phyloP scores from a whole-genome alignment of 2,329 filamentous ascomycete genomes.

The Sporothrix mexicana region DNA sequence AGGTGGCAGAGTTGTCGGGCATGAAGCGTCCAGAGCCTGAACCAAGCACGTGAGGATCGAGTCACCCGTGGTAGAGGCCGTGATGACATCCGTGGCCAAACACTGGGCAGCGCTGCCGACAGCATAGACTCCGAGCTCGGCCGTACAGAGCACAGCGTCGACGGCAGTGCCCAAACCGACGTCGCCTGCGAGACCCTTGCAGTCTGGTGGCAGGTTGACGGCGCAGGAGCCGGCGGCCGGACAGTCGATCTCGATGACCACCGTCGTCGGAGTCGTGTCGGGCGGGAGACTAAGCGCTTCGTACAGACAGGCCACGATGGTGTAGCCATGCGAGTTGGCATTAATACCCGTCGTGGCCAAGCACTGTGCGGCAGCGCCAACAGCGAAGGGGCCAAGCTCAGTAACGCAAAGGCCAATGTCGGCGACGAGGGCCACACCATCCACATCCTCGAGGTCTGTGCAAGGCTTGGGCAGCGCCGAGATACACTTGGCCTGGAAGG shows the following conservation, averaged over 20 bases:
- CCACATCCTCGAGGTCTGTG: slow-evolving; percentile 7
- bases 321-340: not conserved
- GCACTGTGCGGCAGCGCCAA: slow-evolving; percentile 30
- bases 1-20: slow-evolving; percentile 34
- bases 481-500: slow-evolving; percentile 29
- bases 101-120: slow-evolving; percentile 35
- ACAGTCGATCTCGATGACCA: not conserved
- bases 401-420: slow-evolving; percentile 30
- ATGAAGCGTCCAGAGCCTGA: slow-evolving; percentile 30
- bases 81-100: slow-evolving; percentile 28
- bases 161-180: slow-evolving; percentile 36
- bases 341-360: slow-evolving; percentile 31
- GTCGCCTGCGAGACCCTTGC: slow-evolving; percentile 23
- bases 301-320: slow-evolving; percentile 34
- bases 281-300: slow-evolving; percentile 4
- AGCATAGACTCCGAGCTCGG: slow-evolving; percentile 41
- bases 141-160: slow-evolving; percentile 41
- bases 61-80: slow-evolving; percentile 13
- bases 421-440: slow-evolving; percentile 9
- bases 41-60: slow-evolving; percentile 32
- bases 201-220: slow-evolving; percentile 27
- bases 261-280: not conserved
- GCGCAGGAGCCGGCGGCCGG: slow-evolving; percentile 24
- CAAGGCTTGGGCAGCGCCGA: slow-evolving; percentile 31
- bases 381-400: slow-evolving; percentile 36